Base-by-base conservation (phyloP, 2,329 filamentous ascomycete species). In the Neurospora crassa region DNA sequence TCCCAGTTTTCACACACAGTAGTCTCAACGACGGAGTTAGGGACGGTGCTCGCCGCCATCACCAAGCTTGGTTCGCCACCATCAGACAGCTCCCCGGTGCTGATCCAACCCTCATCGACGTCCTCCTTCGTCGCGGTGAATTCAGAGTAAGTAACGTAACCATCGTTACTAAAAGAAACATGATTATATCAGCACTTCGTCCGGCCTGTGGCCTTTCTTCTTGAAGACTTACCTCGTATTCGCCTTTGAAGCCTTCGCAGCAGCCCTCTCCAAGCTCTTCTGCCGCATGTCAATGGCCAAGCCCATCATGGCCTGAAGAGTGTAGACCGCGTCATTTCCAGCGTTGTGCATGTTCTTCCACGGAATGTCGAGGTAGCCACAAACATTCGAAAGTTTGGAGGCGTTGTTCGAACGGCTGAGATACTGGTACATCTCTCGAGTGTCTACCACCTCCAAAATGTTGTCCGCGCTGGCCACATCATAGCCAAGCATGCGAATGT, bases 281-380 rank as follows among this genome's bases (percentile, higher is more conserved):
- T 76, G 70, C 1, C 81, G 79, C 37, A 78, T 79, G 8, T 77
- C 73, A 2, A 84, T 78, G 20, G 83, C 85, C 72, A 93, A 86
- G 5, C 83, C 87, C 7, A 97, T 79, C 84, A 96, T 87, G 8
- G 89, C 91, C 73, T 90, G 89, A 73, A 97, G 81, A 0, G 93
- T 95, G 78, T 91, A 96, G 1, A 89, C 86, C 0, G 94, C 93
- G 78, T 97, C 94, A 74, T 97, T 97, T 1, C 94, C 90, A 0
- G 90, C 94, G 77, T 97, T 97, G 80, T 97, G 94, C n/a, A 95
- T 83, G 75, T 91, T 84, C 79, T 83, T 87, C 59, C 84, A 87
- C 0, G 81, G 76, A 10, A 96, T 87, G 2, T 86, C 87, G 40
- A 97, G 83, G 6, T 90, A 85, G 6, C 80, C 77, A 34, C 97